Evolutionary conservation across 2,329 filamentous ascomycete species (phyloP).

Genomic region (Penicillium corylophilum): DNA sequence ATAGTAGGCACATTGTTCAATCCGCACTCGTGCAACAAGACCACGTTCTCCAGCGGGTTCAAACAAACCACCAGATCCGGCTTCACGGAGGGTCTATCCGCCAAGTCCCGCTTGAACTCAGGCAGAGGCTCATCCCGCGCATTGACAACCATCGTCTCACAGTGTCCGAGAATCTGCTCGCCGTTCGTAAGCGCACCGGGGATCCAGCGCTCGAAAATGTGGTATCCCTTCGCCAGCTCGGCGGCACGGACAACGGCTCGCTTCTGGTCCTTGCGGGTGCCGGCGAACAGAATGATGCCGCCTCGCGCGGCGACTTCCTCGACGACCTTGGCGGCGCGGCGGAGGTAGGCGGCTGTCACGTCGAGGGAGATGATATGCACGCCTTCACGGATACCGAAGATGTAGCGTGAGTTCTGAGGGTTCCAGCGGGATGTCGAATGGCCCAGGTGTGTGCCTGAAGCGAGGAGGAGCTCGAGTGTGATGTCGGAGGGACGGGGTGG

Average conservation of each 20-base stretch:
- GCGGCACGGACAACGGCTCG: slow-evolving; percentile 79
- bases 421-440: slow-evolving; percentile 93
- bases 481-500: slow-evolving; percentile 78
- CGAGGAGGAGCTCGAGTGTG: slow-evolving; percentile 86
- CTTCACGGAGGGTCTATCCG: slow-evolving; percentile 64
- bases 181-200: slow-evolving; percentile 91
- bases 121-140: slow-evolving; percentile 63
- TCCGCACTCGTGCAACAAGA: slow-evolving; percentile 86
- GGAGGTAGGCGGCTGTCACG: slow-evolving; percentile 79
- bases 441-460: slow-evolving; percentile 83
- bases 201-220: slow-evolving; percentile 90
- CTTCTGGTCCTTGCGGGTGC: slow-evolving; percentile 79
- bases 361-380: slow-evolving; percentile 94
- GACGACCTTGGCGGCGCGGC: slow-evolving; percentile 90
- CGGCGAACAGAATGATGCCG: slow-evolving; percentile 86
- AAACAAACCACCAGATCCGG: slow-evolving; percentile 91
- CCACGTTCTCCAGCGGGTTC: slow-evolving; percentile 90
- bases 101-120: slow-evolving; percentile 66
- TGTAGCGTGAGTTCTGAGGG: slow-evolving; percentile 88
- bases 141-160: slow-evolving; percentile 72
- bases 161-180: slow-evolving; percentile 76
- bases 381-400: slow-evolving; percentile 82
- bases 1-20: slow-evolving; percentile 88
- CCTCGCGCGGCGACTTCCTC: slow-evolving; percentile 79
- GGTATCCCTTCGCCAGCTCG: slow-evolving; percentile 72